These are phyloP conservation scores for Kurtzmaniella fragi DNA, from an alignment of 805 yeast genomes.

Conservation along the genomic window DNA sequence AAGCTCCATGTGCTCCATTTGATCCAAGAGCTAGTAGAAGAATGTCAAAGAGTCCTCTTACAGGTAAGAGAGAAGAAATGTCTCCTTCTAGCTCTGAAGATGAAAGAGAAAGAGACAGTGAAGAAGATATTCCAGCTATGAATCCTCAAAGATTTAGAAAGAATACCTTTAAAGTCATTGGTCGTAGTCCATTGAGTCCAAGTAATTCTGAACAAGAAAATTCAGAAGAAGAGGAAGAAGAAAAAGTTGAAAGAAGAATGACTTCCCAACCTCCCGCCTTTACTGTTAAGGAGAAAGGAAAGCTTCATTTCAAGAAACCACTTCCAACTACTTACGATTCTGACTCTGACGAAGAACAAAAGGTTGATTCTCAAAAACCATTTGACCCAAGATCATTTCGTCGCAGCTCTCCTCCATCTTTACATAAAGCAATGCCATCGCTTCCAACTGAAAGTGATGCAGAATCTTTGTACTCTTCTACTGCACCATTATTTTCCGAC, in stretches of 20 bases:
- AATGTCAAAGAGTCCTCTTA: conserved; percentile 1
- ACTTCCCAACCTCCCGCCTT: neutral
- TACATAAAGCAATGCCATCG: too few relatives aligned
- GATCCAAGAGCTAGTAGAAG: conserved; percentile 18
- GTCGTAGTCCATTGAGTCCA: conserved; percentile 6
- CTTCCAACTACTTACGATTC: conserved; percentile 8
- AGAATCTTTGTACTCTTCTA: conserved; percentile 3
- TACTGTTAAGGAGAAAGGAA: conserved; percentile 2
- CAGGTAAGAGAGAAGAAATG: neutral
- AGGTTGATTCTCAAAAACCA: conserved; percentile 8
- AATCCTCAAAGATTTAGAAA: conserved; percentile 12
- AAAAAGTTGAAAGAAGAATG: neutral
- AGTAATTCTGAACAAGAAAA: neutral
- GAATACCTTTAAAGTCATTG: too few relatives aligned
- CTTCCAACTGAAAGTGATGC: conserved; percentile 2
- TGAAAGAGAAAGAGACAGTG: neutral
- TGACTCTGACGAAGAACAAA: conserved; percentile 13
- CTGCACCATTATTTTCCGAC: conserved; percentile 2
- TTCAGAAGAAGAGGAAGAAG: neutral
- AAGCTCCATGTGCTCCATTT: conserved; percentile 7
- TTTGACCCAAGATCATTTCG: conserved; percentile 17
- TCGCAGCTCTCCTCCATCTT: neutral
- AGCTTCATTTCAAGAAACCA: conserved; percentile 6
- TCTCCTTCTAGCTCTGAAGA: neutral
- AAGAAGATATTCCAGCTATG: conserved; percentile 2